phyloP scores from a whole-genome alignment of 306 rosid species.

The Cyamopsis tetragonoloba region DNA sequence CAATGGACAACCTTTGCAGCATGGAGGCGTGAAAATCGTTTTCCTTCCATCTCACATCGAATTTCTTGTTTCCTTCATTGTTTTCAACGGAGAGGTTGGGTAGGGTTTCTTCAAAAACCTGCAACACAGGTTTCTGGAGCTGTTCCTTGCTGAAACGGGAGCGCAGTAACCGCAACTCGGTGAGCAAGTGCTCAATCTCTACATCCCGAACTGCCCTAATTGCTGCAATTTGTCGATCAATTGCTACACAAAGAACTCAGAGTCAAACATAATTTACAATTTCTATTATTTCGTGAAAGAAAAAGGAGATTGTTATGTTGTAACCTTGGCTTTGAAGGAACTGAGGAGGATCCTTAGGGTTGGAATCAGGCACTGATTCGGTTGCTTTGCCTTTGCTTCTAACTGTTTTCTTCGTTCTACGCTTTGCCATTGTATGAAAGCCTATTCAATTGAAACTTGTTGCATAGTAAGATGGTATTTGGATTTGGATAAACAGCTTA shows the following conservation, averaged over 20 bases:
- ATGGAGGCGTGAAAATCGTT: slow-evolving; percentile 47
- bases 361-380: slow-evolving; percentile 15
- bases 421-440: slow-evolving; percentile 65
- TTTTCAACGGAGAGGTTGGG: slow-evolving; percentile 47
- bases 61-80: slow-evolving; percentile 31
- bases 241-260: slow-evolving; percentile 18
- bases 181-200: slow-evolving; percentile 59
- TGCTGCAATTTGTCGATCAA: slow-evolving; percentile 60
- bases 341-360: slow-evolving; percentile 29
- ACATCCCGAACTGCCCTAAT: slow-evolving; percentile 79
- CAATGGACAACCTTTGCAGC: slow-evolving; percentile 57
- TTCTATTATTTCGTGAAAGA: not conserved
- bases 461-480: no score
- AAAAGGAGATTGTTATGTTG: not conserved
- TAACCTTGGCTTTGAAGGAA: slow-evolving; percentile 52
- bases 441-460: no score
- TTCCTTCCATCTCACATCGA: slow-evolving; percentile 45
- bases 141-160: slow-evolving; percentile 58
- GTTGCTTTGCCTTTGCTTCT: no score
- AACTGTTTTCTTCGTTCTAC: slow-evolving; percentile 40
- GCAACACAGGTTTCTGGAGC: slow-evolving; percentile 43
- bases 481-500: no score
- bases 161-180: slow-evolving; percentile 62
- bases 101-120: slow-evolving; percentile 48
- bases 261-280: not conserved